Conservation (phyloP, 352 stramenopile species). For the Pythium aphanidermatum region DNA sequence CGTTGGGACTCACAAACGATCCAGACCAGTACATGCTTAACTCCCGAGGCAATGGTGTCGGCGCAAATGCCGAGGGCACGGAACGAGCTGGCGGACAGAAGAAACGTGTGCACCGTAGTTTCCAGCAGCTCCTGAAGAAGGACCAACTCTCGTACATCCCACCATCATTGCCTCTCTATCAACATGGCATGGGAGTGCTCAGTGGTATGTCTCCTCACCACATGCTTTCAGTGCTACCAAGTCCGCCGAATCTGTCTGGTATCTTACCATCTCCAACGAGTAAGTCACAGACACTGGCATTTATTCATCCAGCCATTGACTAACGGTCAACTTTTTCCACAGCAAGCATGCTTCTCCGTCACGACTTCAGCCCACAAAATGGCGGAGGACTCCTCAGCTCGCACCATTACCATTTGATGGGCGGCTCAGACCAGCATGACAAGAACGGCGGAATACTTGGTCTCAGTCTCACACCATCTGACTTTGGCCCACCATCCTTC, state of each 20-base stretch:
- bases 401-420: conserved; percentile 42
- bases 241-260: conserved; percentile 54
- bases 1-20: conserved; percentile 56
- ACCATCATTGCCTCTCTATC: conserved; percentile 54
- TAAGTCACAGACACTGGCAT: conserved; percentile 26
- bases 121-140: conserved; percentile 75
- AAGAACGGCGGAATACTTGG: conserved; percentile 56
- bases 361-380: conserved; percentile 67
- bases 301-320: background rate
- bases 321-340: conserved; percentile 3
- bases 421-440: conserved; percentile 31
- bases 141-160: conserved; percentile 59
- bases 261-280: conserved; percentile 70
- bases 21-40: conserved; percentile 68
- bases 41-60: conserved; percentile 12
- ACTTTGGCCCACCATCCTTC: no score
- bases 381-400: conserved; percentile 32
- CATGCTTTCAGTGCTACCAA: conserved; percentile 54
- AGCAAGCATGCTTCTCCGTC: conserved; percentile 61
- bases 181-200: conserved; percentile 61
- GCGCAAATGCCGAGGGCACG: conserved; percentile 7
- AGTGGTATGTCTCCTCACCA: conserved; percentile 42
- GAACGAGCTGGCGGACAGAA: conserved; percentile 24
- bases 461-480: conserved; percentile 51
- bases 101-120: conserved; percentile 62